Percentiles rank a stretch among this genome's conserved stretches.
Conservation (phyloP, 2,329 filamentous ascomycete species). For the Mycosphaerella sp. region DNA sequence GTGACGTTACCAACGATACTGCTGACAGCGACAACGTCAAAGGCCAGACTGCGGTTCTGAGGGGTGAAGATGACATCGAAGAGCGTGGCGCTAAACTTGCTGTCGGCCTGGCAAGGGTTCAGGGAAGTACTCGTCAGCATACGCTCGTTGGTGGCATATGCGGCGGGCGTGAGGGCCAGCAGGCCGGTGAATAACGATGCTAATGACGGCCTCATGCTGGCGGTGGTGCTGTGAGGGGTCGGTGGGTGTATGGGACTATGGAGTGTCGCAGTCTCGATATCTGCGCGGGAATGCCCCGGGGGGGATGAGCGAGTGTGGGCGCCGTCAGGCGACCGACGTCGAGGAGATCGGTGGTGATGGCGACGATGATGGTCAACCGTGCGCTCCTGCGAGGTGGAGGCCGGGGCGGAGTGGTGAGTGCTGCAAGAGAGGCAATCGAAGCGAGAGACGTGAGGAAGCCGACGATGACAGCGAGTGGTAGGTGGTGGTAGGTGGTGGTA, state of each 20-base stretch:
- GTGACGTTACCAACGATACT: constrained; percentile 75
- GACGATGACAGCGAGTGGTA: neutral
- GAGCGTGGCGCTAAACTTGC: constrained; percentile 76
- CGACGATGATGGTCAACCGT: neutral
- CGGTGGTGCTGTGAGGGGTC: constrained; percentile 6
- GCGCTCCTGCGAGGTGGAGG: neutral
- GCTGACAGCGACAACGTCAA: constrained; percentile 75
- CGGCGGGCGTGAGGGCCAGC: constrained; percentile 40
- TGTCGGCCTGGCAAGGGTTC: constrained; percentile 76
- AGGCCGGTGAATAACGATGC: constrained; percentile 26
- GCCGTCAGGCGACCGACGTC: constrained; percentile 14
- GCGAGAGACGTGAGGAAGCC: neutral
- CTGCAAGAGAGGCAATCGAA: neutral
- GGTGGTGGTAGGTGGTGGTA: neutral
- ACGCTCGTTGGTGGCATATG: constrained; percentile 46
- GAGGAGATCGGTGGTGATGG: neutral
- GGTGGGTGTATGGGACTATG: constrained; percentile 1
- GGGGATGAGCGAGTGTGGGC: constrained; percentile 18
- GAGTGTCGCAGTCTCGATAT: constrained; percentile 7
- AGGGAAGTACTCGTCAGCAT: constrained; percentile 77
- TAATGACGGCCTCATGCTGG: constrained; percentile 27
- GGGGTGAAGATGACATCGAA: constrained; percentile 81
- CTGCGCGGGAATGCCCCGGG: constrained; percentile 14
- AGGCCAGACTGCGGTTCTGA: constrained; percentile 62
- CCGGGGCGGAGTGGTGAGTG: neutral